Percentiles rank a stretch among this genome's conserved stretches.
Conservation (phyloP, 768 basidiomycete species). For the Phaeolepiota aurea region DNA sequence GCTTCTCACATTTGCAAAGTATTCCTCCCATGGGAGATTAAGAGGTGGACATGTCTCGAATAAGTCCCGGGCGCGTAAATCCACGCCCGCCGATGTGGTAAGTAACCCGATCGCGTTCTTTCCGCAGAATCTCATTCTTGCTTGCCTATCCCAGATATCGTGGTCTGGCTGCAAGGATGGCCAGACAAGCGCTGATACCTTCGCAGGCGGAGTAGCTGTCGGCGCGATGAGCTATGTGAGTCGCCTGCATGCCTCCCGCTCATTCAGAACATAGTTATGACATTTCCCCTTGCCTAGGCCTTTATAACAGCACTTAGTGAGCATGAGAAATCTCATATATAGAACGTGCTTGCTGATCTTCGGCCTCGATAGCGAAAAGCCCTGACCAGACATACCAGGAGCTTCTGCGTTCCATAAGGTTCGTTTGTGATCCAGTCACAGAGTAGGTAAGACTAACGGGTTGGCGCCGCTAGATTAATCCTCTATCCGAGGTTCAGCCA, state of each 20-base stretch:
- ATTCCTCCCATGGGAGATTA: conserved; percentile 49
- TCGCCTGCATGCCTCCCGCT: conserved; percentile 4
- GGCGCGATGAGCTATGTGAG: conserved; percentile 78
- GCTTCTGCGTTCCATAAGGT: conserved; percentile 51
- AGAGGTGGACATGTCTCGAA: conserved; percentile 33
- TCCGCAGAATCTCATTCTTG: neutral
- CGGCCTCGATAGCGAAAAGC: conserved; percentile 25
- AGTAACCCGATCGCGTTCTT: conserved; percentile 9
- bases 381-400: conserved; percentile 61
- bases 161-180: conserved; percentile 67
- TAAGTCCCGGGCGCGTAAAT: conserved; percentile 28
- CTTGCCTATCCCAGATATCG: conserved; percentile 43
- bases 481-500: conserved; percentile 55
- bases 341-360: neutral
- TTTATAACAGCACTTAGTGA: conserved; percentile 46
- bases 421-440: too few relatives aligned
- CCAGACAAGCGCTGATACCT: conserved; percentile 69
- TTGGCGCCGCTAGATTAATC: conserved; percentile 38
- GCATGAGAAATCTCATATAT: conserved; percentile 6
- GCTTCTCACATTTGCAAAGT: conserved; percentile 24
- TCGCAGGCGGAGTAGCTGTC: conserved; percentile 51
- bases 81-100: conserved; percentile 65
- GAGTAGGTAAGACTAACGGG: too few relatives aligned
- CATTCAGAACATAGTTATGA: neutral
- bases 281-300: conserved; percentile 31